A percentile compares a stretch with the other conserved stretches of the same genome.
Evolutionary conservation across 1,284 basidiomycete genomes (phyloP).

Genomic region (Boletellus sp.): DNA sequence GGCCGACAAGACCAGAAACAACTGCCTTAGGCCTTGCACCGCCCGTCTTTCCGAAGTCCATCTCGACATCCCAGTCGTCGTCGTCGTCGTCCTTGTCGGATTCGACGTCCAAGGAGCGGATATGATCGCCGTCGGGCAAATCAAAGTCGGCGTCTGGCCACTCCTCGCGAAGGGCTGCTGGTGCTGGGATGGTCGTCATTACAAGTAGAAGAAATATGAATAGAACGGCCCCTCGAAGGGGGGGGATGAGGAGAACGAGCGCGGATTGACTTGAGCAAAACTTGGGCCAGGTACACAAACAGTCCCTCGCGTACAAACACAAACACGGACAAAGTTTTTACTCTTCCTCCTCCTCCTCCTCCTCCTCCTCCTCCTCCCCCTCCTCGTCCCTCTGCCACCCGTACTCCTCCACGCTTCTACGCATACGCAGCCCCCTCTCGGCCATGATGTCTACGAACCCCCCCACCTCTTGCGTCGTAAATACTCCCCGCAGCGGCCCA

Average conservation of each 20-base stretch:
- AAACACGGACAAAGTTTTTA: conserved; percentile 43
- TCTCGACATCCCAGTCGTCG: conserved; percentile 74
- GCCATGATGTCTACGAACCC: conserved; percentile 74
- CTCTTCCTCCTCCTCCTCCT: conserved; percentile 57
- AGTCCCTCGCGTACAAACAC: conserved; percentile 25
- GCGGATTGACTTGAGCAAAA: conserved; percentile 2
- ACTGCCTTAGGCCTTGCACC: conserved; percentile 46
- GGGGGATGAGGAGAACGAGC: conserved; percentile 4
- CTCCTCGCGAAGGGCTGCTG: conserved; percentile 61
- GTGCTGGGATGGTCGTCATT: conserved; percentile 51
- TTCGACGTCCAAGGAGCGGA: conserved; percentile 52
- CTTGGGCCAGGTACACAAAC: conserved; percentile 7
- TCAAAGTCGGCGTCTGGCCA: conserved; percentile 84
- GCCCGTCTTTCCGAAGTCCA: conserved; percentile 59
- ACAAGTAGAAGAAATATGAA: conserved; percentile 16
- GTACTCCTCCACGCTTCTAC: conserved; percentile 63
- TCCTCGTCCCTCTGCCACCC: conserved; percentile 39
- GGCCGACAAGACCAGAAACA: conserved; percentile 36
- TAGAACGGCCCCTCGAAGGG: conserved; percentile 24
- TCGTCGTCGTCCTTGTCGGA: conserved; percentile 61
- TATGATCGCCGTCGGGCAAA: conserved; percentile 65
- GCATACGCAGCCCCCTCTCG: conserved; percentile 75
- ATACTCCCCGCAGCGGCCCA: conserved; percentile 64
- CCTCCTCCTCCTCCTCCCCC: conserved; percentile 53
- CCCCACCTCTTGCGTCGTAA: conserved; percentile 64